Evolutionary conservation across 2,329 filamentous ascomycete genomes (phyloP), one percentile per base, ranked within the genome.

Genomic region (Cladophialophora chaetospira): DNA sequence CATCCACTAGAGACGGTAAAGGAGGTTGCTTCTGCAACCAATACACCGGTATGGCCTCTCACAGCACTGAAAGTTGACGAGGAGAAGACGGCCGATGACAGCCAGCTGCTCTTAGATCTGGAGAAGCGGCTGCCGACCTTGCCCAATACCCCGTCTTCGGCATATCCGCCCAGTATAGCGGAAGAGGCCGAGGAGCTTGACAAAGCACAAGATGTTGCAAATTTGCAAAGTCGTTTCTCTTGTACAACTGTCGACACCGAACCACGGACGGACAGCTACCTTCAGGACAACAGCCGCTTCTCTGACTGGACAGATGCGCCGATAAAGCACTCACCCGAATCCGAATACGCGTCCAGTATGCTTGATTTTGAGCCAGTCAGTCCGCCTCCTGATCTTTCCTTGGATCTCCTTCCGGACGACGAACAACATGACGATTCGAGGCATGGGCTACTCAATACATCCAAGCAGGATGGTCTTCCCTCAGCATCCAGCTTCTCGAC

Each of bases 91-190:
- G 36, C 51, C 2, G 62, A 66, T 50, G 65, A 66, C 5, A 47
- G 59, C 11, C 70, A 69, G 1, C 67, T 66, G 26, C 68, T 67
- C 6, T 54, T 68, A 1, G 65, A 70, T 53, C 60, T 68, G 15
- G 61, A 61, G 42, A 77, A 78, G 58, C 66, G 75, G 36, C 68
- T 78, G 19, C 75, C 75, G 4, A 76, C 75, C 5, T 66, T 77
- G 17, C 75, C 75, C 6, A 77, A 77, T 58, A 73, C 73, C 4
- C 75, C 75, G 25, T 77, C 75, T 0, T 77, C 75, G 1, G 74
- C 75, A 23, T 67, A 65, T 54, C 64, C 63, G 4, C 50, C 56
- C 15, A 65, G 63, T 23, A 48, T 33, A n/a, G 21, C 51, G 11
- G 61, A 56, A 25, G 57, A 54, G 15, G 57, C 58, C 28, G 45